Evolutionary conservation across 768 basidiomycete species (phyloP).

Genomic region (Pleurotus pulmonarius): DNA sequence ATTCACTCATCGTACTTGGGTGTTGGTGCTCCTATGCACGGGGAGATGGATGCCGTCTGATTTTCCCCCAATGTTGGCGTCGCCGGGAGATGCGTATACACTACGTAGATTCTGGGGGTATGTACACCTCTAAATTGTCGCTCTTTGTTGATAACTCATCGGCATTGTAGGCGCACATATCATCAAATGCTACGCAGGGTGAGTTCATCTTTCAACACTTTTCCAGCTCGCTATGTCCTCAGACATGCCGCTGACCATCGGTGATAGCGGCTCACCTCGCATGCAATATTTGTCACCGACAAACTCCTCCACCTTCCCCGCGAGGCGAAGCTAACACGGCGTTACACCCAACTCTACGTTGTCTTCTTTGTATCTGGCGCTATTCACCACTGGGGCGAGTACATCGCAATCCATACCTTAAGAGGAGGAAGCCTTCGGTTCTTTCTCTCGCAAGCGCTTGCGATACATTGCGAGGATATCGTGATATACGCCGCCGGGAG

Average conservation of each 20-base stretch:
- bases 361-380: constrained; percentile 29
- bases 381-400: constrained; percentile 21
- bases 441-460: constrained; percentile 25
- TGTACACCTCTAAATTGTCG: constrained; percentile 2
- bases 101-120: constrained; percentile 32
- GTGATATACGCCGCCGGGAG: constrained; percentile 18
- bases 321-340: constrained; percentile 17
- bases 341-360: constrained; percentile 22
- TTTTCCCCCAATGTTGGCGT: constrained; percentile 27
- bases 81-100: constrained; percentile 23
- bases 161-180: too few species aligned
- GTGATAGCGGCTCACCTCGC: constrained; percentile 17
- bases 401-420: too few species aligned
- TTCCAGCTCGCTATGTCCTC: background rate
- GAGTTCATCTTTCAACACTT: background rate
- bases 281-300: constrained; percentile 17
- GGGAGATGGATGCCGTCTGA: constrained; percentile 12
- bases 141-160: constrained; percentile 22
- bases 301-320: constrained; percentile 12
- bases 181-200: constrained; percentile 25
- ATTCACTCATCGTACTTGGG: background rate
- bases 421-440: constrained; percentile 15
- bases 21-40: background rate
- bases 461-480: constrained; percentile 26
- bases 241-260: background rate